A percentile compares a stretch with the other conserved stretches of the same genome.
Conservation (phyloP, 352 stramenopile species). For the Paralagenidium karlingii region DNA sequence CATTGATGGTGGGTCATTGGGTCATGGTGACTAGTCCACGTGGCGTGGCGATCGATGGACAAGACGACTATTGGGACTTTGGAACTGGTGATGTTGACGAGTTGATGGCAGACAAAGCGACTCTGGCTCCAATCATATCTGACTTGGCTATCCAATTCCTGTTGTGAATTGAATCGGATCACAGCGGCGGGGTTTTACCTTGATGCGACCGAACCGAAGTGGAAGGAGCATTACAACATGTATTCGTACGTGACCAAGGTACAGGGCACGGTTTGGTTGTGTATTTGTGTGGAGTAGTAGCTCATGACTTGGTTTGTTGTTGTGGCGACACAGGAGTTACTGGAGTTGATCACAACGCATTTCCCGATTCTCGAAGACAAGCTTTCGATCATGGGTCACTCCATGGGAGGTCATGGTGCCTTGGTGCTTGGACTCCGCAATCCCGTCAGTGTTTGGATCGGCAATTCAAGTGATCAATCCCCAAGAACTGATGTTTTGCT, state of each 20-base stretch:
- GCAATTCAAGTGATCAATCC: background rate
- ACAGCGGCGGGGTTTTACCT: constrained; percentile 93
- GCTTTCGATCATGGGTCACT: constrained; percentile 92
- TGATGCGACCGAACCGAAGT: constrained; percentile 91
- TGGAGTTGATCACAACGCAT: constrained; percentile 75
- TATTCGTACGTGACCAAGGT: constrained; percentile 92
- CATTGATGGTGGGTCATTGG: background rate
- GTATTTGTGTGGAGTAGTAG: background rate
- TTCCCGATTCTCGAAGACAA: constrained; percentile 78
- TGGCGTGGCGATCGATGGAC: constrained; percentile 80
- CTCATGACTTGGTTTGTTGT: background rate
- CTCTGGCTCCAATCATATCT: background rate
- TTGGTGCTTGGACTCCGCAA: constrained; percentile 91
- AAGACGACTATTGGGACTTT: constrained; percentile 95
- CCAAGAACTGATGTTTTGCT: background rate
- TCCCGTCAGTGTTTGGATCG: constrained; percentile 16
- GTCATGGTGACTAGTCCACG: constrained; percentile 51
- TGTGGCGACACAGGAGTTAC: constrained; percentile 74
- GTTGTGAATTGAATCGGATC: background rate
- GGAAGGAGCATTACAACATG: constrained; percentile 93
- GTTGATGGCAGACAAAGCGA: background rate
- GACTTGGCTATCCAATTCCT: background rate
- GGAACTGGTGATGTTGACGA: constrained; percentile 57
- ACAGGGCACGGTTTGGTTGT: background rate
- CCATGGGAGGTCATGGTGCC: constrained; percentile 95